Base-by-base conservation (phyloP, 169 alveolate species). In the Amoebophrya sp. region DNA sequence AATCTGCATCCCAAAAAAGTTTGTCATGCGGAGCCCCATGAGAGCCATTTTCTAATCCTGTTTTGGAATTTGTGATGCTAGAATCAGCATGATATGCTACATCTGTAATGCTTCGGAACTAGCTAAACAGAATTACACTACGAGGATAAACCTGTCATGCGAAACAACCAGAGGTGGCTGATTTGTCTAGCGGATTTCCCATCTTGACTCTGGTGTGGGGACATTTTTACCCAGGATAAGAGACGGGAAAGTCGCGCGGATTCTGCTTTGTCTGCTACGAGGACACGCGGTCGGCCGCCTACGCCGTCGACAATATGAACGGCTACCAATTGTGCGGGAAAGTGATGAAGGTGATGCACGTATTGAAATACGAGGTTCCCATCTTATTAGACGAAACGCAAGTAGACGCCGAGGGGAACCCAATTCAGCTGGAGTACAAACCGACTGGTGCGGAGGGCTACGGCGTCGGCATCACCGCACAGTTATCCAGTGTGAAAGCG, bases 271-370 rank as follows among this genome's bases (percentile, higher is more conserved):
- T 98, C 32, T 97, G 98, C 2, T 98, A 98, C 94, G 98, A 96
- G 93, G 99, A 98, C 94, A 98, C 98, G 94, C 94, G 98, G 94
- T 96, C 98, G 77, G 97, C 99, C 0, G 94, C 98, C 29, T 95
- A 98, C 92, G 99, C 99, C 40, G 99, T 98, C 23, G 99, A 98
- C 94, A 98, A 98, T 93, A 96, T 98, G 90, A 98, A 98, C 94
- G 99, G 99, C 54, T 96, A 95, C 93, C 94, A 95, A 29, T 93
- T 96, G 83, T 92, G 97, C 83, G 99, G 98, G 32, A 95, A 98
- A 91, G 94, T 94, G 39, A 91, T 98, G 29, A 96, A 97, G 92
- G 99, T 98, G 25, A 99, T 98, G 93, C 99, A 98, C 93, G 98
- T 98, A 39, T 94, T 94, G 93, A 96, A 98, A 90, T 98, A 97